These are phyloP conservation scores for Artomyces pyxidatus DNA, from an alignment of 768 basidiomycete genomes.

Conservation along the genomic window DNA sequence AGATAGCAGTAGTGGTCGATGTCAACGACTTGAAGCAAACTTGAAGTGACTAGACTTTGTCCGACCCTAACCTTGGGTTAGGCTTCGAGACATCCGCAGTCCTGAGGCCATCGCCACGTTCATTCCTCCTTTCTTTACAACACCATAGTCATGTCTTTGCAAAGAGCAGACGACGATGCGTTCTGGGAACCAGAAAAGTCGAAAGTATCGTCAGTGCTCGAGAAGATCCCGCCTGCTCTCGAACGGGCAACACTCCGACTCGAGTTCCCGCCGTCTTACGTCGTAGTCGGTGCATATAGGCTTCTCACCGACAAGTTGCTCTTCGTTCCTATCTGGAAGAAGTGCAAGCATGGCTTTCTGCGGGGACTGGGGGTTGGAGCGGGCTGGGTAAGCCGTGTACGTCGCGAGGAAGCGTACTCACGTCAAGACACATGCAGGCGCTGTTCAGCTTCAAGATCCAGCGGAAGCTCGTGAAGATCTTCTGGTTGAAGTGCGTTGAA, in stretches of 20 bases:
- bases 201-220: not conserved
- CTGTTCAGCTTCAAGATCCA: slow-evolving; percentile 67
- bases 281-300: slow-evolving; percentile 77
- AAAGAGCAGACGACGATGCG: not conserved
- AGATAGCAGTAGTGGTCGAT: too few relatives aligned
- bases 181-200: not conserved
- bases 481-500: slow-evolving; percentile 54
- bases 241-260: slow-evolving; percentile 52
- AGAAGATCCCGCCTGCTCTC: slow-evolving; percentile 37
- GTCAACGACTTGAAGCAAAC: too few relatives aligned
- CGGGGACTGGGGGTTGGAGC: slow-evolving; percentile 64
- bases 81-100: too few relatives aligned
- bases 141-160: not conserved
- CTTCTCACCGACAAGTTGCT: slow-evolving; percentile 66
- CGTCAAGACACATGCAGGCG: slow-evolving; percentile 31
- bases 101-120: too few relatives aligned
- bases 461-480: slow-evolving; percentile 52
- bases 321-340: slow-evolving; percentile 74
- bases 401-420: not conserved
- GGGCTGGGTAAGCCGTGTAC: slow-evolving; percentile 47
- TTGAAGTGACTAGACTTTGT: too few relatives aligned
- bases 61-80: too few relatives aligned
- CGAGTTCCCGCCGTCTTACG: slow-evolving; percentile 75
- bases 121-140: too few relatives aligned
- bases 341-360: slow-evolving; percentile 68